These are phyloP conservation scores for Coemansia sp. DNA, from an alignment of 192 early-diverging fungal genomes.

Conservation along the genomic window DNA sequence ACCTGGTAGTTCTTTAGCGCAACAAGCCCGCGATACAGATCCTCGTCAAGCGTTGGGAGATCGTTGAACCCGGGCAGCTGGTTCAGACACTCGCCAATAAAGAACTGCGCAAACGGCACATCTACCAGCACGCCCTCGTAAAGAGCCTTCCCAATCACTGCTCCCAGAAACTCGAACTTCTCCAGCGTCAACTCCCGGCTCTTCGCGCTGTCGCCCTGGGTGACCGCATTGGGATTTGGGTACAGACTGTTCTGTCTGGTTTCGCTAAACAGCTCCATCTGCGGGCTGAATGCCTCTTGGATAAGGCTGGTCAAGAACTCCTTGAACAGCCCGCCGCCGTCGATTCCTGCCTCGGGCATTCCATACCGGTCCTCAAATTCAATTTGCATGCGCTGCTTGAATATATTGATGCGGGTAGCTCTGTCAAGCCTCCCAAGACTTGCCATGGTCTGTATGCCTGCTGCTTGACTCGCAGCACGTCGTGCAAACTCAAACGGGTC, in stretches of 20 bases:
- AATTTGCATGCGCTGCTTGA: slow-evolving; percentile 83
- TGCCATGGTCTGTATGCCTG: slow-evolving; percentile 11
- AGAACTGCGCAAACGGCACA: slow-evolving; percentile 80
- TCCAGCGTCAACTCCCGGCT: slow-evolving; percentile 46
- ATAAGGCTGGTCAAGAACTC: slow-evolving; percentile 87
- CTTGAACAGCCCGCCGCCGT: slow-evolving; percentile 97
- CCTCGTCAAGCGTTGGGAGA: slow-evolving; percentile 75
- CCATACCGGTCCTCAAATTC: slow-evolving; percentile 85
- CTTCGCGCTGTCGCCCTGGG: slow-evolving; percentile 19
- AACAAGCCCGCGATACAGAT: slow-evolving; percentile 73
- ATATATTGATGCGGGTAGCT: slow-evolving; percentile 47
- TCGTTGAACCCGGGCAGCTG: slow-evolving; percentile 74
- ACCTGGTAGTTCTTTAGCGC: slow-evolving; percentile 69
- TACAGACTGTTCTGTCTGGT: slow-evolving; percentile 72
- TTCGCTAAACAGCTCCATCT: slow-evolving; percentile 65
- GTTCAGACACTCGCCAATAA: slow-evolving; percentile 73
- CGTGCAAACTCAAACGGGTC: slow-evolving; percentile 12
- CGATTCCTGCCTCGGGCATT: slow-evolving; percentile 86
- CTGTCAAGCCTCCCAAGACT: slow-evolving; percentile 12
- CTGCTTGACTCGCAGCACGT: neutral
- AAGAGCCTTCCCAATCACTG: slow-evolving; percentile 81
- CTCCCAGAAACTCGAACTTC: slow-evolving; percentile 75
- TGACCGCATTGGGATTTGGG: slow-evolving; percentile 65
- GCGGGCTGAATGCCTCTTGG: slow-evolving; percentile 74
- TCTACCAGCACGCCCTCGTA: slow-evolving; percentile 87